Conservation (phyloP, 2,329 filamentous ascomycete species). For the Xylariaceae sp. region DNA sequence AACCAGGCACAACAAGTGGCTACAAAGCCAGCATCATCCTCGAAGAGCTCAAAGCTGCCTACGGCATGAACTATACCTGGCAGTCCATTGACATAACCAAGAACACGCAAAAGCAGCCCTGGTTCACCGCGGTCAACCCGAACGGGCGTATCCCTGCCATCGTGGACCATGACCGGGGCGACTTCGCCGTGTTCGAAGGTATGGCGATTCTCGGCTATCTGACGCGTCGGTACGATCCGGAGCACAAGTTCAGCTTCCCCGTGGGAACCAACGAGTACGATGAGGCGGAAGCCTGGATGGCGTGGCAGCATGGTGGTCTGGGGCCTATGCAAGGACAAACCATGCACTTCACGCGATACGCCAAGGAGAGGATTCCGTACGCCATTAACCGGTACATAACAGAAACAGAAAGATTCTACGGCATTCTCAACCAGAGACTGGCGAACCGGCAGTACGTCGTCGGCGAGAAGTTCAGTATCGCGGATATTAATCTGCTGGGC, state of each 20-base stretch:
- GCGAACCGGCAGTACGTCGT: constrained; percentile 46
- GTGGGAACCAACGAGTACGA: constrained; percentile 35
- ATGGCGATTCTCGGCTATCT: constrained; percentile 70
- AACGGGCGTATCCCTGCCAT: constrained; percentile 63
- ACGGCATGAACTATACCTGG: constrained; percentile 54
- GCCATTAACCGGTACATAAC: constrained; percentile 68
- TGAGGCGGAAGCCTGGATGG: constrained; percentile 55
- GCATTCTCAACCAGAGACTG: constrained; percentile 64
- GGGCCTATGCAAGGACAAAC: constrained; percentile 71
- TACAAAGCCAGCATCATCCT: constrained; percentile 56
- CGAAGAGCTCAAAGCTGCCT: constrained; percentile 62
- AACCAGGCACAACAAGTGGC: constrained; percentile 45
- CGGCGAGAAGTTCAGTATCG: constrained; percentile 60
- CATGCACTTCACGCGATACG: constrained; percentile 65
- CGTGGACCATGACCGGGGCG: constrained; percentile 58
- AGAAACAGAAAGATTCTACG: constrained; percentile 69
- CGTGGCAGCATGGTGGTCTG: constrained; percentile 69
- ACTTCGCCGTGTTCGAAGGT: constrained; percentile 66
- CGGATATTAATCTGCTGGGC: constrained; percentile 67
- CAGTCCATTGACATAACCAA: constrained; percentile 55
- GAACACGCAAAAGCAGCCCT: constrained; percentile 62
- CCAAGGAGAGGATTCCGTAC: constrained; percentile 65
- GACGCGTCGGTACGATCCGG: constrained; percentile 62
- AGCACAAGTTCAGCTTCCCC: constrained; percentile 61
- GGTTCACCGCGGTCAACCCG: constrained; percentile 58